Evolutionary conservation across 179 eudicot genomes (phyloP), one percentile per base, ranked within the genome.

Genomic region (Beta macrorhiza): DNA sequence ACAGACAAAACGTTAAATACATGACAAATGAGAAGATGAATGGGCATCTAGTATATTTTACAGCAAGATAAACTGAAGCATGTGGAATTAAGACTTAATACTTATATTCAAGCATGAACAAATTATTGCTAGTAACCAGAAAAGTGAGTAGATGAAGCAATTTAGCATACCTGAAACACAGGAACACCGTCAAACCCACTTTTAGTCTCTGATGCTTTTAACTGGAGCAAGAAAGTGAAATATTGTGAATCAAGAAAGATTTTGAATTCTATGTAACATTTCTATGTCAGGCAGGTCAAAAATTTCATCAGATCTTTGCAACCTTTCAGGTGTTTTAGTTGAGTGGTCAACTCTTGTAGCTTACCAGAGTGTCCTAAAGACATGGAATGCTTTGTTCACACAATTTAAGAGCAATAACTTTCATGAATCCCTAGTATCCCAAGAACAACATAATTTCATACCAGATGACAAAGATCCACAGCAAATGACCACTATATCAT

Each of bases 151-250:
- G 71, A 82, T 29, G 15, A 42, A 75, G 72, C 53, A 44, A 68
- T 72, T 74, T 58, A 55, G 77, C 73, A 78, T 82, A 95, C 99
- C 99, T 95, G 99, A 81, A 95, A 95, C 82, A 95, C 94, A 22
- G 99, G 99, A 81, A 95, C 99, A 72, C 99, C 99, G 85, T 92
- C 99, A 87, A 95, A 95, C 63, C 97, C 97, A 77, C 85, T 87
- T 84, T 65, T 89, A 77, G 59, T 17, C 79, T 87, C 90, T 59
- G 93, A 88, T 75, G 94, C 90, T 86, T 91, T 93, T 72, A 95
- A 80, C 99, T 95, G 82, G 61, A 82, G 73, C 79, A 83, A 58
- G 77, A 84, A 58, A 87, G 13, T 58, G 67, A 73, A 69, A 79
- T 44, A 65, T 37, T 45, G 51, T 64, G 20, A 76, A 53, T 71